phyloP scores from a whole-genome alignment of 2,329 filamentous ascomycete species.

The Gyromitra esculenta region DNA sequence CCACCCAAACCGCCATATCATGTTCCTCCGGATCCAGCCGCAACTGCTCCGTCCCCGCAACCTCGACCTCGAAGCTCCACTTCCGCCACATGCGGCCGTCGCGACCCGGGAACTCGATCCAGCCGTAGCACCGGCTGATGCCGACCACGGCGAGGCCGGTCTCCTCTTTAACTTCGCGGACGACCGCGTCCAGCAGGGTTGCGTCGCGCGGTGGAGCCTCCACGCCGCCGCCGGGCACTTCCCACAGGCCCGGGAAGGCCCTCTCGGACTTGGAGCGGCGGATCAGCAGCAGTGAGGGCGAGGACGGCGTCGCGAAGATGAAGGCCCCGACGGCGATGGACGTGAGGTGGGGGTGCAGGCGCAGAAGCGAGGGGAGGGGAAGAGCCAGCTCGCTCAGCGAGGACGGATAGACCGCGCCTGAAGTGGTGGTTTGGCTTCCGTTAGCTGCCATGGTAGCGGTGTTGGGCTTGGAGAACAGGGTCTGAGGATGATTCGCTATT shows the following conservation, averaged over 20 bases:
- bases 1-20: constrained; percentile 53
- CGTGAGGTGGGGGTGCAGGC: constrained; percentile 11
- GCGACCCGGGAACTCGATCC: constrained; percentile 50
- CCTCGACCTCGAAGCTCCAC: constrained; percentile 56
- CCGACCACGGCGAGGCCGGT: constrained; percentile 63
- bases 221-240: constrained; percentile 65
- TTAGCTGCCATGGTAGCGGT: neutral
- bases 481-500: too few species aligned
- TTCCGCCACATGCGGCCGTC: constrained; percentile 52
- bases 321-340: constrained; percentile 44
- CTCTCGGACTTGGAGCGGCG: constrained; percentile 62
- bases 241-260: constrained; percentile 62
- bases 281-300: constrained; percentile 61
- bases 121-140: constrained; percentile 61
- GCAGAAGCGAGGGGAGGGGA: constrained; percentile 38
- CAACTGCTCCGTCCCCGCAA: constrained; percentile 45
- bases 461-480: neutral
- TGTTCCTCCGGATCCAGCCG: constrained; percentile 54
- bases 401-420: constrained; percentile 42
- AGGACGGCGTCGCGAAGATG: constrained; percentile 39
- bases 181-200: constrained; percentile 65
- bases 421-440: constrained; percentile 10
- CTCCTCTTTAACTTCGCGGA: constrained; percentile 66
- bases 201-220: constrained; percentile 62
- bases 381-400: constrained; percentile 29